Evolutionary conservation across 306 rosid genomes (phyloP).

Genomic region (Neltuma alba): DNA sequence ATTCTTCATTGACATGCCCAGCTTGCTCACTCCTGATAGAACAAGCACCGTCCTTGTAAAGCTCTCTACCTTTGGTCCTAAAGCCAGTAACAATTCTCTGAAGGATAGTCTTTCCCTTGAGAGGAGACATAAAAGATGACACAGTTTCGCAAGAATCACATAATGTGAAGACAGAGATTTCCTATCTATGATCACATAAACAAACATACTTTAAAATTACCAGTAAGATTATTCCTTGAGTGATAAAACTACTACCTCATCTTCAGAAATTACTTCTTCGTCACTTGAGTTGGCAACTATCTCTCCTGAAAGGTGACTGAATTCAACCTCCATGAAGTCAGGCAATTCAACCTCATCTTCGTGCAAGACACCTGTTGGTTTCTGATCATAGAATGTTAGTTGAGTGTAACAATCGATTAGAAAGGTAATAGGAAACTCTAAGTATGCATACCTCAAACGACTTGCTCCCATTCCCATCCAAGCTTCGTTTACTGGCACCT

Average conservation of each 20-base stretch:
- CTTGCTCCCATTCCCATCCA: constrained; percentile 6
- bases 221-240: constrained; percentile 6
- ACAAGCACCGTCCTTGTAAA: constrained; percentile 25
- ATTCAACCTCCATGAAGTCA: constrained; percentile 46
- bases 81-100: constrained; percentile 10
- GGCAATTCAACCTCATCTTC: constrained; percentile 74
- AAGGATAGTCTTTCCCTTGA: constrained; percentile 44
- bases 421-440: neutral
- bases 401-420: neutral
- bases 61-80: constrained; percentile 33
- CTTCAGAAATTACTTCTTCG: constrained; percentile 46
- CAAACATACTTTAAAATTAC: constrained; percentile 8
- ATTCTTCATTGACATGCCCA: constrained; percentile 43
- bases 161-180: neutral
- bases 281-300: constrained; percentile 40
- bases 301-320: constrained; percentile 17
- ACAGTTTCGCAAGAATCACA: neutral
- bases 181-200: neutral
- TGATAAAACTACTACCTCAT: constrained; percentile 42
- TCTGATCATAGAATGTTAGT: constrained; percentile 38
- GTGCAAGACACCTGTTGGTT: constrained; percentile 28
- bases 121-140: constrained; percentile 28
- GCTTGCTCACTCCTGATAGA: constrained; percentile 35
- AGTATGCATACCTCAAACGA: constrained; percentile 41
- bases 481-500: constrained; percentile 43